Evolutionary conservation across 805 yeast genomes (phyloP).

Genomic region (Cephaloascus fragrans): DNA sequence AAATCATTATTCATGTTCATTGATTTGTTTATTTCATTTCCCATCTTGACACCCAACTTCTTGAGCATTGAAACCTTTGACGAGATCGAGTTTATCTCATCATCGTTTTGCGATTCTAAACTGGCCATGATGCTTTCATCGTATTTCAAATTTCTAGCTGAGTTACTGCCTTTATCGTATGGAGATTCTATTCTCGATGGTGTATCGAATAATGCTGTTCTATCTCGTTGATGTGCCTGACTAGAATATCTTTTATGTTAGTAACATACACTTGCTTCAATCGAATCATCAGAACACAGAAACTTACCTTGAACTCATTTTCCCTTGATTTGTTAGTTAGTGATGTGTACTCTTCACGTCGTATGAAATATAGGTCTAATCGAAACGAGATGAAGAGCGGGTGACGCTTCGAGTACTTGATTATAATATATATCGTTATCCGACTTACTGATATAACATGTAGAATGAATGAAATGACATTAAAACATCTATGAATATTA

Average conservation of each 20-base stretch:
- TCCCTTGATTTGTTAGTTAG: too few species aligned
- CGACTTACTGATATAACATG: too few species aligned
- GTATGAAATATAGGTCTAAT: too few species aligned
- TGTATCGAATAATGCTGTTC: conserved; percentile 27
- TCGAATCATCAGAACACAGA: neutral
- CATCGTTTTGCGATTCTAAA: conserved; percentile 31
- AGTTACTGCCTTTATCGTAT: conserved; percentile 18
- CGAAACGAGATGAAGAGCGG: too few species aligned
- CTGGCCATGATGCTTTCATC: conserved; percentile 31
- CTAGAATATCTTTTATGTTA: neutral
- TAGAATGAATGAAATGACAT: too few species aligned
- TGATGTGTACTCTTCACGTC: too few species aligned
- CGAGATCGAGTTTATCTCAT: conserved; percentile 29
- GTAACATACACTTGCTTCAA: neutral
- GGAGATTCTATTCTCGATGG: conserved; percentile 25
- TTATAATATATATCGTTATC: too few species aligned
- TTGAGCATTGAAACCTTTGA: conserved; percentile 30
- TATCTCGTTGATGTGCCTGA: conserved; percentile 28
- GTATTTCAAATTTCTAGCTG: conserved; percentile 26
- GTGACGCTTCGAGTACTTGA: too few species aligned
- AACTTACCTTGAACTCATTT: neutral
- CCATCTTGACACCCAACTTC: conserved; percentile 31
- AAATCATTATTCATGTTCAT: conserved; percentile 30
- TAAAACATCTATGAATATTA: neutral
- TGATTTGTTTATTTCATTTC: conserved; percentile 30